Conservation (phyloP, 1,284 basidiomycete genomes). For the Leccinum subrobustum region DNA sequence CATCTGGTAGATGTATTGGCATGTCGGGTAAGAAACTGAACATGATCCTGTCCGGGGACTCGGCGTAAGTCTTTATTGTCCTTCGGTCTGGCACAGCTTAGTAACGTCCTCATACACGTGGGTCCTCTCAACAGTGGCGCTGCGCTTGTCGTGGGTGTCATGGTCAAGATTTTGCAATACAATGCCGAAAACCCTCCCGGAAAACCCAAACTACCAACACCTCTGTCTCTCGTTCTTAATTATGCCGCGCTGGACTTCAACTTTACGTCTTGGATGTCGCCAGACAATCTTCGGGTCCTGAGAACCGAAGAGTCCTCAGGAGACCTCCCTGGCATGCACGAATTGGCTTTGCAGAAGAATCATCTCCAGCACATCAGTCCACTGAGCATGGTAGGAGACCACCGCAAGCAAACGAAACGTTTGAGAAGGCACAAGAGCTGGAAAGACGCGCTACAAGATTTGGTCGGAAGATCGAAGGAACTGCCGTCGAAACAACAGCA, state of each 20-base stretch:
- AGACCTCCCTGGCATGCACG: conserved; percentile 60
- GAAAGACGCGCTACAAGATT: conserved; percentile 52
- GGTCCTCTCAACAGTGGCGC: conserved; percentile 63
- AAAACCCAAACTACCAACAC: conserved; percentile 46
- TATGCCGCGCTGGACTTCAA: conserved; percentile 92
- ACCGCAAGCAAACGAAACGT: conserved; percentile 40
- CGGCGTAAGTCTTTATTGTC: conserved; percentile 65
- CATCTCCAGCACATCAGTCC: conserved; percentile 87
- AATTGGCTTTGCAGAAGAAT: conserved; percentile 77
- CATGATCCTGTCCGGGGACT: conserved; percentile 84
- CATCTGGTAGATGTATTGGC: conserved; percentile 78
- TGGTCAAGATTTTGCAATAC: conserved; percentile 81
- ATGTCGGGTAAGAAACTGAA: conserved; percentile 79
- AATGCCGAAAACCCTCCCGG: conserved; percentile 40
- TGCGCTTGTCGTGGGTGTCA: conserved; percentile 78
- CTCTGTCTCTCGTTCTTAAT: conserved; percentile 80
- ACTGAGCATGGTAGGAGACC: conserved; percentile 82
- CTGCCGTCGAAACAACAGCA: conserved; percentile 9
- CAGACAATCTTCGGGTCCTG: conserved; percentile 79
- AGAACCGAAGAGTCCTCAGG: conserved; percentile 81
- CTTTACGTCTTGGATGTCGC: conserved; percentile 97
- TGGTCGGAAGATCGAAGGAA: conserved; percentile 37
- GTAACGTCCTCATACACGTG: conserved; percentile 14
- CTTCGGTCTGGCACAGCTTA: conserved; percentile 6
- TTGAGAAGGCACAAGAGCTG: conserved; percentile 53